Conservation (phyloP, 345 rosid genomes). For the Arabis alpina region DNA sequence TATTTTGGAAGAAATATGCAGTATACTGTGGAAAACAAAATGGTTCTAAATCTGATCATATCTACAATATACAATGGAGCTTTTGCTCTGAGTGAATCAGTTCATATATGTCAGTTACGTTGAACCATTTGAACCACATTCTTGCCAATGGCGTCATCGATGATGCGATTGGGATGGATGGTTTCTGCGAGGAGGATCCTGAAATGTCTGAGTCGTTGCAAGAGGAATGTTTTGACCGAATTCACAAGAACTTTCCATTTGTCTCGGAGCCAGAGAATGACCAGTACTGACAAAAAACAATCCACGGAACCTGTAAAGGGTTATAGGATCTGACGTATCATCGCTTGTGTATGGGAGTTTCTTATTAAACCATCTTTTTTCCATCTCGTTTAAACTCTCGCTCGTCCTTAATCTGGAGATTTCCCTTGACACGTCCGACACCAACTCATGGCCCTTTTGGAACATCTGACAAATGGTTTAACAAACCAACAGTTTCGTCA, state of each 20-base stretch:
- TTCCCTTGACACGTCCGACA: conserved; percentile 22
- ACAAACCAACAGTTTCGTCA: background rate
- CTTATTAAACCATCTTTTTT: conserved; percentile 28
- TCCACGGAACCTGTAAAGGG: conserved; percentile 33
- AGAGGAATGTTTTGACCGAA: background rate
- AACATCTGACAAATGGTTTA: conserved; percentile 28
- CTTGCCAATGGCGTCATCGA: background rate
- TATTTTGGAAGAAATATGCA: too few relatives aligned
- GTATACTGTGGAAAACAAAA: too few relatives aligned
- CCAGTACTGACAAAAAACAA: conserved; percentile 30
- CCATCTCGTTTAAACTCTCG: conserved; percentile 18
- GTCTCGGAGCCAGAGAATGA: conserved; percentile 17
- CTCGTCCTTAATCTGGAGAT: conserved; percentile 15
- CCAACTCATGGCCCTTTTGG: conserved; percentile 22
- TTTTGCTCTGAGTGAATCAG: background rate
- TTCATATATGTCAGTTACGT: conserved; percentile 2
- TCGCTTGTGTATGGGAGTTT: conserved; percentile 8
- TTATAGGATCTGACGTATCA: conserved; percentile 31
- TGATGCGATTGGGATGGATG: conserved; percentile 7
- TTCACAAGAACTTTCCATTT: conserved; percentile 11
- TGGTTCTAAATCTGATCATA: too few relatives aligned
- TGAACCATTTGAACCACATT: conserved; percentile 16
- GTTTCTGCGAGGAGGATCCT: conserved; percentile 16
- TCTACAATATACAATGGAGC: too few relatives aligned
- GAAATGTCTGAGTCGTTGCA: background rate